Base-by-base conservation (phyloP, 2,329 filamentous ascomycete genomes). In the Xenoacremonium recifei region DNA sequence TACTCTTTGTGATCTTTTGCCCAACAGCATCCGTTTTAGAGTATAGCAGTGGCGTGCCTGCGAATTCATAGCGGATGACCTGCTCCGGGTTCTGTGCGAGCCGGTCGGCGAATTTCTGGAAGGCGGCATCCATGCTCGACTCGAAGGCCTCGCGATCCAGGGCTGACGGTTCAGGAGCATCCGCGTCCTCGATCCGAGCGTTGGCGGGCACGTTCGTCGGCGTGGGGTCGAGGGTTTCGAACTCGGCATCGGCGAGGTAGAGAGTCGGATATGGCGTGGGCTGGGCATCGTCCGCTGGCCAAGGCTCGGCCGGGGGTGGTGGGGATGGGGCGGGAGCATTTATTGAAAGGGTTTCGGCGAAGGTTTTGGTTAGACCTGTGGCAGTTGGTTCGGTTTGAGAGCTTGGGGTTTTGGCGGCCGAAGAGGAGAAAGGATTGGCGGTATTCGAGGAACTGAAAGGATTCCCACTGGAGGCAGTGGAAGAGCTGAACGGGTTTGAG, bases 221-320 rank as follows among this genome's bases (percentile, higher is more conserved):
- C 3, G 61, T 72, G 56, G 52, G 82, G 48, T 89, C 88, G 19
- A 97, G 78, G 4, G 86, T 87, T 66, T 99, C 93, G 67, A 89
- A 95, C 59, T 96, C 92, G 38, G 92, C 92, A 54, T 97, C 93
- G 37, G 85, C 75, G 33, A 92, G 81, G 70, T 89, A 88, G 60
- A 85, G 87, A 21, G 78, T 70, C 1, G 89, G 85, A 66, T 91
- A 97, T 0, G 89, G 73, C 2, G 72, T 47, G 0, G 89, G 87
- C 52, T 87, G 84, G 0, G 32, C 32, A 18, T 34, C 32, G 32
- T 7, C 7, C 9, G 76, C 61, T 1, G 92, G 92, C 91, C 91
- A 97, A 7, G 89, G 85, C 52, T 89, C 80, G 1, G 77, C 69
- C 0, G 79, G 57, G 4, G 53, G 60, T 27, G 59, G 54, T 4